Evolutionary conservation across 139 green algal genomes (phyloP), one percentile per base, ranked within the genome.

Genomic region (Closterium sp.): DNA sequence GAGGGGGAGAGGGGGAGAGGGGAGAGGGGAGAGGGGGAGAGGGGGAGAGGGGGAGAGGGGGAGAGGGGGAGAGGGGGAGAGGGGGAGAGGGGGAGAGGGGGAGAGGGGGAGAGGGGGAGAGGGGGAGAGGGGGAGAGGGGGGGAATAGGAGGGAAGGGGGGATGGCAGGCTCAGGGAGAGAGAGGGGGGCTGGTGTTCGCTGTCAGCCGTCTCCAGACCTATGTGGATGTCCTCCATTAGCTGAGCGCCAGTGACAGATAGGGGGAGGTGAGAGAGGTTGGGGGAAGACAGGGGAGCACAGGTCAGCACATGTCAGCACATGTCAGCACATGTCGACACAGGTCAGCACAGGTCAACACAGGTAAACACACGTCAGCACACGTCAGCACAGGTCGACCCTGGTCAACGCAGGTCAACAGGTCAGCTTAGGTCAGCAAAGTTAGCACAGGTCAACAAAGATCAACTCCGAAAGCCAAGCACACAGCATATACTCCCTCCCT

Each of bases 201-300:
- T 87, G 85, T 84, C 85, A 31, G 12, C 32, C 3, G 23, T 89
- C 91, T 98, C 97, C 88, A 98, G 92, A 8, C 96, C 96, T 28
- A 89, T 87, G 25, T 96, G 92, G 30, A 98, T 94, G 33, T 97
- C 96, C 91, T 99, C 98, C 83, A 99, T 91, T 84, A 98, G 94
- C 21, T 93, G 90, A 3, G n/a, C n/a, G n/a, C n/a, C n/a, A n/a
- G n/a, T n/a, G n/a, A n/a, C n/a, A n/a, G n/a, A n/a, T n/a, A 12
- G 36, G 36, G 36, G 36, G 36, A 55, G 6, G 36, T 4, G 36
- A 6, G 36, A 55, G 36, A 4, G 6, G 36, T 12, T 4, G 36
- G 36, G 36, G 36, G 36, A 55, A 87, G 84, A n/a, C n/a, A n/a
- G n/a, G n/a, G n/a, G n/a, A n/a, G n/a, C n/a, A n/a, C n/a, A n/a